Conservation (phyloP, 2,329 filamentous ascomycete species). For the Sclerotinia trifoliorum region DNA sequence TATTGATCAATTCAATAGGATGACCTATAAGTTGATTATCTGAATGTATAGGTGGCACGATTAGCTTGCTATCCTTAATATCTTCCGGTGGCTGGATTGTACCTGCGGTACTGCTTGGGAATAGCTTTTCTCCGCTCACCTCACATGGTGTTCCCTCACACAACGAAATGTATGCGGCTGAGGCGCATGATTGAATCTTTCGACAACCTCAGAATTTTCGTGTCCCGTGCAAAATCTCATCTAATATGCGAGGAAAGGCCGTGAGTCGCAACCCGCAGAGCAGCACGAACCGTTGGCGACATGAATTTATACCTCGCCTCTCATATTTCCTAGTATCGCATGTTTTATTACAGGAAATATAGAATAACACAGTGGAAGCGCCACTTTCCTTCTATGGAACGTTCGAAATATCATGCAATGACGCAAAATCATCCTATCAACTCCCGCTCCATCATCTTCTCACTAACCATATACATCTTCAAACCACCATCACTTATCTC, state of each 20-base stretch:
- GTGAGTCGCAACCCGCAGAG: neutral
- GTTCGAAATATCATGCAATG: neutral
- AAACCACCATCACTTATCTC: neutral
- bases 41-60: neutral
- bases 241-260: neutral
- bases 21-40: too few species aligned
- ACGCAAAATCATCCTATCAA: neutral
- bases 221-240: neutral
- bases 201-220: neutral
- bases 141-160: neutral
- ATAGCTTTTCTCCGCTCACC: neutral
- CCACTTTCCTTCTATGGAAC: neutral
- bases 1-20: neutral
- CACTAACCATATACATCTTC: neutral
- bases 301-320: neutral
- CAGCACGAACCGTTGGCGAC: neutral
- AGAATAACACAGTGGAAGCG: neutral
- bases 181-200: neutral
- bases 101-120: neutral
- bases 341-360: neutral
- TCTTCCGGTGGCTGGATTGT: neutral
- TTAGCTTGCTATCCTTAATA: neutral
- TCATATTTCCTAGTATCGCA: neutral
- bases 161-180: neutral
- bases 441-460: neutral